Evolutionary conservation across 1,139 yeast genomes (phyloP).

Genomic region (Kluyveromyces sp.): DNA sequence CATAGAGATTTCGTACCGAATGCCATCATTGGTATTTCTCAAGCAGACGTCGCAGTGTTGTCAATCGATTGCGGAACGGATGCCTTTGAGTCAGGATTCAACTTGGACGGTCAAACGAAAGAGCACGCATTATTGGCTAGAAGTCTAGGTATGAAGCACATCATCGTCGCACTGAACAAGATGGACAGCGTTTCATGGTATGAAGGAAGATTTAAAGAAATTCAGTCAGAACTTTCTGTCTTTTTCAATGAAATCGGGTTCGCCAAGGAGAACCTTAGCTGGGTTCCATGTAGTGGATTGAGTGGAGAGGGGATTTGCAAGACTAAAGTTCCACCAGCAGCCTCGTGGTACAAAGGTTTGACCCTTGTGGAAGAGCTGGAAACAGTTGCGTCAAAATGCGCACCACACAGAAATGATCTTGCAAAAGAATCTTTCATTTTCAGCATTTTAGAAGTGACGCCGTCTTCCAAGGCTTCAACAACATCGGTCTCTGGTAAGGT

Average conservation of each 20-base stretch:
- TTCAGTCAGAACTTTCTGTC: constrained; percentile 48
- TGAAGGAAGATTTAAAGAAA: constrained; percentile 54
- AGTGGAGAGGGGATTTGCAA: constrained; percentile 71
- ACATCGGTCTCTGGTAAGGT: constrained; percentile 57
- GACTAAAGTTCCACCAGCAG: constrained; percentile 28
- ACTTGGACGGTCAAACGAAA: constrained; percentile 84
- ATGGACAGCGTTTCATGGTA: constrained; percentile 75
- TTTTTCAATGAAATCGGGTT: constrained; percentile 66
- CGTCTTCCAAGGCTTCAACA: constrained; percentile 25
- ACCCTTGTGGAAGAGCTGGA: constrained; percentile 57
- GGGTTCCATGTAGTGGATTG: constrained; percentile 83
- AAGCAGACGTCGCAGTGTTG: constrained; percentile 54
- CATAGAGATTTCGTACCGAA: constrained; percentile 97
- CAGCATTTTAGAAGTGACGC: constrained; percentile 35
- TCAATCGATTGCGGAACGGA: constrained; percentile 64
- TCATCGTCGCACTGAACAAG: constrained; percentile 81
- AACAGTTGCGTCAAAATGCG: constrained; percentile 18
- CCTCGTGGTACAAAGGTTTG: constrained; percentile 61
- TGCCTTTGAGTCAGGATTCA: constrained; percentile 87
- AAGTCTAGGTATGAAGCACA: constrained; percentile 68
- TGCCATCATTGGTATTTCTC: constrained; percentile 96
- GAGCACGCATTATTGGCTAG: constrained; percentile 86
- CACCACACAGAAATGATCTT: constrained; percentile 27
- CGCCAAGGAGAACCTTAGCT: constrained; percentile 42
- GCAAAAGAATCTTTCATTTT: constrained; percentile 34